phyloP scores from a whole-genome alignment of 2,329 filamentous ascomycete species.

The Sarocladium kiliense region DNA sequence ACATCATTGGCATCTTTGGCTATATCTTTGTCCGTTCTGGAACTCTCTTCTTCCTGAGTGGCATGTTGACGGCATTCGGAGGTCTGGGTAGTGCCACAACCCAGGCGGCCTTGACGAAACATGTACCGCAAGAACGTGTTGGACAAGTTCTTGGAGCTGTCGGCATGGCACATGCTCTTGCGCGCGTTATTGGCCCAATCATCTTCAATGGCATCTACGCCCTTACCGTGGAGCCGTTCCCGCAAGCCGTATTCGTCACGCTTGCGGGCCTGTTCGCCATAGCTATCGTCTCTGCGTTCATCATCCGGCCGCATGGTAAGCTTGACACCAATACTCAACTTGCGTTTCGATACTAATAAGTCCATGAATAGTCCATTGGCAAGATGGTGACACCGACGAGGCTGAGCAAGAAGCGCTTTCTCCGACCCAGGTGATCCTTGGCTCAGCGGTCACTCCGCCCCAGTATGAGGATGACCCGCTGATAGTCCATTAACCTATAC shows the following conservation, averaged over 20 bases:
- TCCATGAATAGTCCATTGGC: constrained; percentile 27
- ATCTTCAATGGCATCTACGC: constrained; percentile 85
- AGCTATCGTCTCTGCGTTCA: constrained; percentile 61
- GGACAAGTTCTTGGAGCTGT: constrained; percentile 86
- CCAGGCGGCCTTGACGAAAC: constrained; percentile 82
- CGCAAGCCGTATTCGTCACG: constrained; percentile 79
- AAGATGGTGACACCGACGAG: constrained; percentile 18
- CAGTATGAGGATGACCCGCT: constrained; percentile 4
- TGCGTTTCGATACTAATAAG: neutral
- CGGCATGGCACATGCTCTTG: constrained; percentile 78
- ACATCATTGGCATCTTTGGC: constrained; percentile 69
- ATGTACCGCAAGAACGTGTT: constrained; percentile 75
- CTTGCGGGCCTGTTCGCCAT: constrained; percentile 61
- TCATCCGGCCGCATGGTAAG: constrained; percentile 71
- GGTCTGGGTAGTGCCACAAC: constrained; percentile 82
- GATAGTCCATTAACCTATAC: neutral
- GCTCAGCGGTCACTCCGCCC: neutral
- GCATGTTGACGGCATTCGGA: constrained; percentile 69
- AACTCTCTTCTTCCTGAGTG: constrained; percentile 63
- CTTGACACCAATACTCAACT: constrained; percentile 16
- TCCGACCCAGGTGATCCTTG: neutral
- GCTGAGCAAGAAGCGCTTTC: constrained; percentile 20
- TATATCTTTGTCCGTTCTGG: constrained; percentile 63
- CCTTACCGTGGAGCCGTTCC: constrained; percentile 69
- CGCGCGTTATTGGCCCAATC: constrained; percentile 72